These are phyloP conservation scores for Aspergillus kassunensis DNA, from an alignment of 495 filamentous ascomycete species.

Conservation along the genomic window DNA sequence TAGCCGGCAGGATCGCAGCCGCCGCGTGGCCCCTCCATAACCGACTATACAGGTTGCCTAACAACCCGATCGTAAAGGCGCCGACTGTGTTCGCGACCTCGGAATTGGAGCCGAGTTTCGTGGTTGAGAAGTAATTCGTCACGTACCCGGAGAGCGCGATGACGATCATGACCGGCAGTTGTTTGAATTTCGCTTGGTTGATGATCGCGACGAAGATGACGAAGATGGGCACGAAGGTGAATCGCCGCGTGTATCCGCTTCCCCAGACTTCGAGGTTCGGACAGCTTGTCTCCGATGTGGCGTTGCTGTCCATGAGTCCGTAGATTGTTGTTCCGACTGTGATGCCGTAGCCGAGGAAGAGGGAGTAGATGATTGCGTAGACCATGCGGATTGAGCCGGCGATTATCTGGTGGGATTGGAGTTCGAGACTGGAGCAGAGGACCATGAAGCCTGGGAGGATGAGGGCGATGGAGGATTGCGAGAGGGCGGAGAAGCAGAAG, in stretches of 20 bases:
- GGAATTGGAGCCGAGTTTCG: slow-evolving; percentile 65
- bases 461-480: slow-evolving; percentile 85
- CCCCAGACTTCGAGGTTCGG: slow-evolving; percentile 47
- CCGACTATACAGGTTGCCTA: slow-evolving; percentile 84
- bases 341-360: slow-evolving; percentile 93
- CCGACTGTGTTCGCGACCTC: slow-evolving; percentile 84
- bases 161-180: slow-evolving; percentile 78
- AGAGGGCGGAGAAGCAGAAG: slow-evolving; percentile 91
- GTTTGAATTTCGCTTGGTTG: slow-evolving; percentile 89
- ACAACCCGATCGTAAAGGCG: slow-evolving; percentile 77
- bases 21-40: slow-evolving; percentile 80
- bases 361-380: slow-evolving; percentile 89
- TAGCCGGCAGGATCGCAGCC: slow-evolving; percentile 84
- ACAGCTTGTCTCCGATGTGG: slow-evolving; percentile 68
- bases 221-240: slow-evolving; percentile 67
- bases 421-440: slow-evolving; percentile 76
- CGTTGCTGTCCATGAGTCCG: slow-evolving; percentile 71
- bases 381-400: slow-evolving; percentile 94
- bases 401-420: slow-evolving; percentile 82
- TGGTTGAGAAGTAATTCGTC: slow-evolving; percentile 76
- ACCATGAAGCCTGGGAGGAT: slow-evolving; percentile 90
- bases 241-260: slow-evolving; percentile 44
- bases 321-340: slow-evolving; percentile 90
- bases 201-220: slow-evolving; percentile 76
- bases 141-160: slow-evolving; percentile 80